Conservation (phyloP, 805 yeast species). For the Cyberlindnera mississippiensis region DNA sequence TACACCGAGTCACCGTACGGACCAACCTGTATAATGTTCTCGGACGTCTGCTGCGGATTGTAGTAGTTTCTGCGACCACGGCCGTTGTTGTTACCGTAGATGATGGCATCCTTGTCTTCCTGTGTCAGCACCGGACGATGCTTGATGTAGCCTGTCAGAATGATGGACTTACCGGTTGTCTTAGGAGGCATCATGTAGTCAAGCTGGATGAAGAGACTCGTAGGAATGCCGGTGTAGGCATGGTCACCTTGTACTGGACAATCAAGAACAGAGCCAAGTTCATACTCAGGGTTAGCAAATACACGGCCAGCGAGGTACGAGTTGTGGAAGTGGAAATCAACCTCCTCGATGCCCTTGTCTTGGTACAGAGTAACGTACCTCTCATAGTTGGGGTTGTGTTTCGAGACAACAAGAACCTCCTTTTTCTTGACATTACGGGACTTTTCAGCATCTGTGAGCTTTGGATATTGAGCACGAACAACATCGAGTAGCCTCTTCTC, state of each 20-base stretch:
- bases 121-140: constrained; percentile 56
- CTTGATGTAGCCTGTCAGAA: constrained; percentile 73
- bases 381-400: constrained; percentile 46
- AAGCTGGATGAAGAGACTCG: constrained; percentile 39
- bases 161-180: constrained; percentile 68
- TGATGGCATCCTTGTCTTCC: constrained; percentile 62
- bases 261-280: constrained; percentile 27
- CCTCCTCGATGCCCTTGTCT: constrained; percentile 23
- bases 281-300: constrained; percentile 31
- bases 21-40: constrained; percentile 42
- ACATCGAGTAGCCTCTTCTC: constrained; percentile 65
- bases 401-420: constrained; percentile 68
- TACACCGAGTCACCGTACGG: constrained; percentile 45
- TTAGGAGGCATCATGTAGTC: constrained; percentile 59
- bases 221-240: constrained; percentile 36
- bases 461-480: constrained; percentile 60
- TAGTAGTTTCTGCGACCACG: constrained; percentile 29
- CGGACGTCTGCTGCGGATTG: constrained; percentile 28
- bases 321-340: constrained; percentile 43
- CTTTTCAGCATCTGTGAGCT: constrained; percentile 62
- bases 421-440: constrained; percentile 66
- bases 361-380: constrained; percentile 29
- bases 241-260: constrained; percentile 35
- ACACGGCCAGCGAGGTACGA: constrained; percentile 61
- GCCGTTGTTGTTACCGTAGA: constrained; percentile 28